Base-by-base conservation (phyloP, 139 green algal species). In the Zygnema circumcarinatum region DNA sequence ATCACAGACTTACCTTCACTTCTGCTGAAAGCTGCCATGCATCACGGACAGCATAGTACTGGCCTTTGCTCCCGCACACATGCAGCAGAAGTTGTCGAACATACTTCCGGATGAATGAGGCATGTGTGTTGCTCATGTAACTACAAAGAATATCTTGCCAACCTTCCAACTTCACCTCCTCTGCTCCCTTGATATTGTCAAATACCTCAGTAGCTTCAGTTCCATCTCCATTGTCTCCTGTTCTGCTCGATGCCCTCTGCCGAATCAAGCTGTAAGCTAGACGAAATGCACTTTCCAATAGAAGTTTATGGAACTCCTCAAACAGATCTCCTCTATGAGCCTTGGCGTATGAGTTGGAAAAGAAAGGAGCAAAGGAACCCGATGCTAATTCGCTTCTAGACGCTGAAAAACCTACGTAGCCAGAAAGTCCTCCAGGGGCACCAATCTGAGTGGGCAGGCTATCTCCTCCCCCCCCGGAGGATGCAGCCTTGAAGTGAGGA, bases 101-200 rank as follows among this genome's bases (percentile, higher is more conserved):
- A 39, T 90, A 89, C 39, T 90, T 90, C 3, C 80, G 79, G 29
- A 90, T 35, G 38, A 79, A 89, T 2, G 38, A 47, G 21, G 84
- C 36, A 31, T 89, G 35, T 36, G 76, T 32, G 3, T 90, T 68
- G 80, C 38, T 89, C n/a, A 90, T 85, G 62, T 90, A 90, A 7
- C 22, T 32, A 41, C 85, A 90, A 38, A 90, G 85, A 40, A 90
- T 2, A 31, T 90, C 85, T 72, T 90, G 33, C 85, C 85, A 90
- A n/a, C 31, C 79, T 16, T 78, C 69, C 69, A 78, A 16, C 69
- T 41, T 39, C 7, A 62, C 47, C 47, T 62, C 47, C 47, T 62
- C 47, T 62, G 16, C 47, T 16, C 7, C 47, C 16, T 62, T 62
- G 16, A 7, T 16, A 62, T 25, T 79, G 20, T 41, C 80, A 81